Base-by-base conservation (phyloP, 139 green algal species). In the Coccomyxa sp. region DNA sequence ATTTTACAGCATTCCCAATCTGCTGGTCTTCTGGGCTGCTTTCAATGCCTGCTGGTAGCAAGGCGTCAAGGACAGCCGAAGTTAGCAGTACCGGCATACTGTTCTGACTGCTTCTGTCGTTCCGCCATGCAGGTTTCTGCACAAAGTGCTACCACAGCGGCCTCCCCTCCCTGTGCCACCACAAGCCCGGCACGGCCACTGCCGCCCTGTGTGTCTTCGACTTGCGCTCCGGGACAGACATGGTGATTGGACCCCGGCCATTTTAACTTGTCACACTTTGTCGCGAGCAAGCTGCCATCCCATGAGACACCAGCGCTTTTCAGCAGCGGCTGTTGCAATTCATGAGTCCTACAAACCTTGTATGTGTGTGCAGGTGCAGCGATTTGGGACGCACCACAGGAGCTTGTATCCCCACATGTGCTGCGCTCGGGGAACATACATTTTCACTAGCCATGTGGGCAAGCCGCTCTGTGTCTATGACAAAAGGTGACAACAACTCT, bases 381-480 rank as follows among this genome's bases (percentile, higher is more conserved):
- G 17, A 7, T 67, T 67, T 21, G 38, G 14, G 16, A 67, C 77
- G 17, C 17, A 60, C 10, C 76, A 51, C 23, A 71, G 79, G 38
- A 82, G 79, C 59, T 58, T 82, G 59, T 82, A 82, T 60, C 79
- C 79, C n/a, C 32, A 58, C 28, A 67, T 82, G 23, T 38, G 59
- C 38, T 60, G 32, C 16, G 79, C 79, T 15, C 58, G 79, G 51
- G 38, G 31, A 14, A 58, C 67, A 58, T 82, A 77, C 58, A 32
- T 82, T 13, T 76, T 82, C 79, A 82, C 79, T 58, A 82, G 79
- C 79, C 79, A 82, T 10, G 79, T 60, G 0, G 79, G 79, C 11
- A 66, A 30, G 1, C 79, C 79, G 21, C 58, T 82, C 17, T 38
- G 38, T 27, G 79, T 82, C 0, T 82, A 58, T 27, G 79, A 82